These are phyloP conservation scores for Candida labiduridarum DNA, from an alignment of 1,139 yeast genomes.

Conservation along the genomic window DNA sequence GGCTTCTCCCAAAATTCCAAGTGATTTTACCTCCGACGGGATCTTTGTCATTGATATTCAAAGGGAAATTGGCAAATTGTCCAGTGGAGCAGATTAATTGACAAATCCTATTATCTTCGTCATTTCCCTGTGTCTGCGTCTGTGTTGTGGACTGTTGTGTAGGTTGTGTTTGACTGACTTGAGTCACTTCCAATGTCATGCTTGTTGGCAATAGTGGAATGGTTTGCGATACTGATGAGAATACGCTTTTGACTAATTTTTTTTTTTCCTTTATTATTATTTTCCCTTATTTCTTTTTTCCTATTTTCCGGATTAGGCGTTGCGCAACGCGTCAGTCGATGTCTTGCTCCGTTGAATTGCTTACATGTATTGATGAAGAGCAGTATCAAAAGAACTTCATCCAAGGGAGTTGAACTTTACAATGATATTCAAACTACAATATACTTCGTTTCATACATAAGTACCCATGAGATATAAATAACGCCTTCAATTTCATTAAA, in stretches of 20 bases:
- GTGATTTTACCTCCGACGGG: constrained; percentile 36
- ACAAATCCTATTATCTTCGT: constrained; percentile 37
- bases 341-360: too few relatives aligned
- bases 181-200: constrained; percentile 21
- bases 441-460: not conserved
- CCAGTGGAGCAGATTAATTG: constrained; percentile 71
- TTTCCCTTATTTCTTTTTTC: not conserved
- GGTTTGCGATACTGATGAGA: not conserved
- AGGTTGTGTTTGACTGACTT: constrained; percentile 68
- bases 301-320: not conserved
- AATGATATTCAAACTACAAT: too few relatives aligned
- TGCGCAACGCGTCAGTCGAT: too few relatives aligned
- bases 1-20: constrained; percentile 82
- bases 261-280: not conserved
- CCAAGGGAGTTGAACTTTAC: too few relatives aligned
- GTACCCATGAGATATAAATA: too few relatives aligned
- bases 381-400: too few relatives aligned
- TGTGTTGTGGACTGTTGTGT: constrained; percentile 52
- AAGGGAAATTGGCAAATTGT: constrained; percentile 50
- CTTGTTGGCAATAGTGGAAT: not conserved
- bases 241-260: not conserved
- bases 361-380: not conserved
- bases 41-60: constrained; percentile 26
- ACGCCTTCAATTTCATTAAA: not conserved
- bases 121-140: constrained; percentile 31